Percentiles rank a stretch among this genome's conserved stretches.
phyloP scores from a whole-genome alignment of 1,139 yeast species.

The Yamadazyma triangularis region DNA sequence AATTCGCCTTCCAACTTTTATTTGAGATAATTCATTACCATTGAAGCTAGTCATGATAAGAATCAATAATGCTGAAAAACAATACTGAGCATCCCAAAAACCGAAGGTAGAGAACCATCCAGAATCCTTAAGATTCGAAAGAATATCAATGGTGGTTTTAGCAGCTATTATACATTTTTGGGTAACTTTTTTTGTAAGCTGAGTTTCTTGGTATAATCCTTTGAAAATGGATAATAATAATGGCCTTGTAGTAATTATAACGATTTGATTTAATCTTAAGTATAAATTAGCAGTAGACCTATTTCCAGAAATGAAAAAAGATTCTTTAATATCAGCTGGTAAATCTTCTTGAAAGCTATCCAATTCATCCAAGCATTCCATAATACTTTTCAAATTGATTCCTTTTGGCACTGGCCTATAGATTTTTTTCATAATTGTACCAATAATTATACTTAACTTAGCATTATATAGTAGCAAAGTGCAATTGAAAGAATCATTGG shows the following conservation, averaged over 20 bases:
- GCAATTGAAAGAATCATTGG: constrained; percentile 6
- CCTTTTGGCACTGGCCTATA: constrained; percentile 7
- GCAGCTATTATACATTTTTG: constrained; percentile 26
- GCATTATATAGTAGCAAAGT: constrained; percentile 7
- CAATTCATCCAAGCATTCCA: constrained; percentile 9
- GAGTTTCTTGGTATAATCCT: constrained; percentile 20
- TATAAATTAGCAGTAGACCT: constrained; percentile 35
- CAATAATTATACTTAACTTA: constrained; percentile 5
- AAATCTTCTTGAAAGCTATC: constrained; percentile 7
- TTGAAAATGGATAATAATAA: constrained; percentile 35
- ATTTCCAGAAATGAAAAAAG: constrained; percentile 11
- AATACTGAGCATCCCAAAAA: constrained; percentile 51
- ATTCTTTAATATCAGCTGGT: constrained; percentile 6
- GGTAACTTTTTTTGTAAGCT: constrained; percentile 31
- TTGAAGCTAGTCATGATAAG: constrained; percentile 61
- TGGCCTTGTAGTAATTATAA: constrained; percentile 43
- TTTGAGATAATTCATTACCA: constrained; percentile 22
- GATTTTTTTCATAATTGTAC: constrained; percentile 7
- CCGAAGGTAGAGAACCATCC: constrained; percentile 41
- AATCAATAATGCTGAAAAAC: constrained; percentile 61
- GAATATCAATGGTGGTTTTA: constrained; percentile 33
- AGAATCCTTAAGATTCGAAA: constrained; percentile 28
- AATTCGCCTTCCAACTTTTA: constrained; percentile 22
- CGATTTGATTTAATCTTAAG: constrained; percentile 44
- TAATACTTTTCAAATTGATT: constrained; percentile 7